Evolutionary conservation across 768 basidiomycete genomes (phyloP).

Genomic region (Tremella mesenterica): DNA sequence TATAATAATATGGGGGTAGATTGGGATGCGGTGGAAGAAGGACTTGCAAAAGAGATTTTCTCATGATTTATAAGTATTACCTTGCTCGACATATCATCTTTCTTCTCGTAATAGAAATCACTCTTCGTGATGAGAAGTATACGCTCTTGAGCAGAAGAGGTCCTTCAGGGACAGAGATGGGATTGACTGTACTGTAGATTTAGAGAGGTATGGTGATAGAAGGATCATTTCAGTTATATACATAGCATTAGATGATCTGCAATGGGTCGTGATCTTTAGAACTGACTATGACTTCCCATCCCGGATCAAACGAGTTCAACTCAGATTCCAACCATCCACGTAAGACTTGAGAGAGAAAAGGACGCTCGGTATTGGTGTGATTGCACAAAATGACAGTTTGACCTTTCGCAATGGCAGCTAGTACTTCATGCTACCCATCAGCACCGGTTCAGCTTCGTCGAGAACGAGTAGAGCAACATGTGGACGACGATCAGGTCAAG

Average conservation of each 20-base stretch:
- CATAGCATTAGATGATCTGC: slow-evolving; percentile 3
- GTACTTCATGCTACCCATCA: slow-evolving; percentile 66
- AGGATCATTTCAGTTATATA: too few species aligned
- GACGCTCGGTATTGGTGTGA: slow-evolving; percentile 91
- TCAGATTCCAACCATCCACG: slow-evolving; percentile 56
- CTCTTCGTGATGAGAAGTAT: not conserved
- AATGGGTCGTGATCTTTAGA: slow-evolving; percentile 66
- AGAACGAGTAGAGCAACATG: too few species aligned
- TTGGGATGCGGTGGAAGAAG: slow-evolving; percentile 78
- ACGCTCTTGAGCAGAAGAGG: too few species aligned
- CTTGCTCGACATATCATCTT: not conserved
- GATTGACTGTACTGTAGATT: too few species aligned
- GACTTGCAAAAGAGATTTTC: slow-evolving; percentile 80
- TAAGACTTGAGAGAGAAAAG: slow-evolving; percentile 66
- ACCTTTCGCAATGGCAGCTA: slow-evolving; percentile 67
- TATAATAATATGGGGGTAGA: slow-evolving; percentile 67
- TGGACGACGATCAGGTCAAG: not conserved
- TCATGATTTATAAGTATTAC: slow-evolving; percentile 46
- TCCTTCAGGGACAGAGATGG: too few species aligned
- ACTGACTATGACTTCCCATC: slow-evolving; percentile 62
- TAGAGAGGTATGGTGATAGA: too few species aligned
- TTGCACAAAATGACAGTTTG: slow-evolving; percentile 75
- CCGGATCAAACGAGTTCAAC: slow-evolving; percentile 45
- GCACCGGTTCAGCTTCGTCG: not conserved
- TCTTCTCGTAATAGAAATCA: not conserved